Conservation (phyloP, 2,329 filamentous ascomycete genomes). For the Diaporthe australafricana region DNA sequence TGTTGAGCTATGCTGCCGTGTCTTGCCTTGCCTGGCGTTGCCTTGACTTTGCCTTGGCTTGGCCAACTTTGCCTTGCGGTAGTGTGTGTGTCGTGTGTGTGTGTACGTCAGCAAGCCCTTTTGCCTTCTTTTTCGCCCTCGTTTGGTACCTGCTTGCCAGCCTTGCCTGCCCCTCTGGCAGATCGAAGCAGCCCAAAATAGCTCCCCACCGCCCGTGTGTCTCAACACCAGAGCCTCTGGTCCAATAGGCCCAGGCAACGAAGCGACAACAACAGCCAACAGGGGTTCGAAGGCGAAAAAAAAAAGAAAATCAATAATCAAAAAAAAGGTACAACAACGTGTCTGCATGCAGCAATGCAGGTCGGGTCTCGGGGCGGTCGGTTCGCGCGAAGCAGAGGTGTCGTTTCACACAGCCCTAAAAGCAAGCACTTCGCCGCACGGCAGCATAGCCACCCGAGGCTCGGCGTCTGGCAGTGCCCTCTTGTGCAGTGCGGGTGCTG, state of each 20-base stretch:
- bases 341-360: constrained; percentile 27
- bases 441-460: constrained; percentile 28
- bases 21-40: no score
- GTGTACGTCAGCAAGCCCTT: background rate
- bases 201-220: background rate
- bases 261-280: background rate
- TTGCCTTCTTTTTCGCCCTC: background rate
- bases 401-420: constrained; percentile 32
- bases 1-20: no score
- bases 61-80: no score
- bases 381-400: background rate
- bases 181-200: constrained; percentile 26
- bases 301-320: background rate
- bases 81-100: background rate
- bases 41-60: no score
- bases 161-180: background rate
- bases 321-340: constrained; percentile 20
- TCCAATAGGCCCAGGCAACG: constrained; percentile 7
- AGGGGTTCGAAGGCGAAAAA: background rate
- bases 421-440: constrained; percentile 32
- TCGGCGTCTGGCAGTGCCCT: constrained; percentile 16
- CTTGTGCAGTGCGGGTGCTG: background rate
- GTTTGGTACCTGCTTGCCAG: constrained; percentile 4
- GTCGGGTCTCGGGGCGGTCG: constrained; percentile 3
- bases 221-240: background rate